phyloP scores from a whole-genome alignment of 2,329 filamentous ascomycete species.

The Hypoxylon sp. region DNA sequence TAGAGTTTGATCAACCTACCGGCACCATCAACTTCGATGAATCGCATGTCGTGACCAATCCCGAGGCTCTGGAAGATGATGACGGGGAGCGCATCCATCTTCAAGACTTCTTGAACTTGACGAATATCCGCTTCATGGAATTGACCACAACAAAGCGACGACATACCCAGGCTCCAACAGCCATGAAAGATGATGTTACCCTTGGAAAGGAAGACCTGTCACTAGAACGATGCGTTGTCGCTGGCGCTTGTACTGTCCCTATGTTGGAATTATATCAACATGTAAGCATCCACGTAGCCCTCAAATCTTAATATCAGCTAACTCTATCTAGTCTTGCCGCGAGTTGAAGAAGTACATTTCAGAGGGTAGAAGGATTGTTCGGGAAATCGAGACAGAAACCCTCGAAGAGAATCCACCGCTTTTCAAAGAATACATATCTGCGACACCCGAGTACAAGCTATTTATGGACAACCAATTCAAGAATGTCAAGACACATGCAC shows the following conservation, averaged over 20 bases:
- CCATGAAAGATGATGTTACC: constrained; percentile 57
- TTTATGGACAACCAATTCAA: constrained; percentile 98
- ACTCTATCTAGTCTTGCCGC: constrained; percentile 74
- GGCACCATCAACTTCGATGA: constrained; percentile 59
- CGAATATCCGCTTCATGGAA: constrained; percentile 98
- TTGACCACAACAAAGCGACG: constrained; percentile 94
- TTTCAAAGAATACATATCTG: constrained; percentile 91
- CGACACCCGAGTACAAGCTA: constrained; percentile 82
- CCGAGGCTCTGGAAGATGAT: constrained; percentile 61
- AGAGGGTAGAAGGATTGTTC: constrained; percentile 88
- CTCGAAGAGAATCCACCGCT: constrained; percentile 90
- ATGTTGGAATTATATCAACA: constrained; percentile 96
- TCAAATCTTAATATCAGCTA: constrained; percentile 39
- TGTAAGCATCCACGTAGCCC: constrained; percentile 58
- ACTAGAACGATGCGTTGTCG: constrained; percentile 84
- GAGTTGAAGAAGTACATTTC: constrained; percentile 98
- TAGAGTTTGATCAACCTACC: constrained; percentile 61
- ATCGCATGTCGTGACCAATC: constrained; percentile 55
- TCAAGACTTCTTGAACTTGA: constrained; percentile 94
- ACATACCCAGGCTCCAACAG: constrained; percentile 77
- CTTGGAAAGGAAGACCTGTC: constrained; percentile 64
- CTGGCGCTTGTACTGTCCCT: constrained; percentile 89
- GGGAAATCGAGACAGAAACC: constrained; percentile 89
- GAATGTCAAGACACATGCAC: constrained; percentile 93
- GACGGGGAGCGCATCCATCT: constrained; percentile 77